A percentile compares a stretch with the other conserved stretches of the same genome.
Evolutionary conservation across 2,329 filamentous ascomycete genomes (phyloP).

Genomic region (Juglanconis oblonga): DNA sequence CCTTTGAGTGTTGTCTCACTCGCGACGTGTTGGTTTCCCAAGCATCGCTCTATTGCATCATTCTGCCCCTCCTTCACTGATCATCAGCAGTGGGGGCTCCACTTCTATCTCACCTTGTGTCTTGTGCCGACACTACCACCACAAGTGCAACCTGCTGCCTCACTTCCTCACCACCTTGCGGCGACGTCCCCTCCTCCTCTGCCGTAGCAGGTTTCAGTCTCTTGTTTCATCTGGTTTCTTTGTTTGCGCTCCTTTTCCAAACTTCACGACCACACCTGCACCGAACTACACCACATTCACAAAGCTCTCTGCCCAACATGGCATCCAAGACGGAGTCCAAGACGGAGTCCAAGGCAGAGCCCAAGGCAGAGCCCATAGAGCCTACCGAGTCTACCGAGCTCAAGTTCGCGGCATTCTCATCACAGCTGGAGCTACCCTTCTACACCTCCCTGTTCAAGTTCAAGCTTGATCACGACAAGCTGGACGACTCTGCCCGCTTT

Average conservation of each 20-base stretch:
- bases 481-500: conserved; percentile 86
- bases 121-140: neutral
- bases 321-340: neutral
- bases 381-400: conserved; percentile 33
- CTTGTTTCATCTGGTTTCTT: neutral
- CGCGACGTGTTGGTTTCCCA: neutral
- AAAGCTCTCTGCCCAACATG: neutral
- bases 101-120: neutral
- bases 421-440: conserved; percentile 93
- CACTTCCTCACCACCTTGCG: neutral
- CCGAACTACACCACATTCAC: neutral
- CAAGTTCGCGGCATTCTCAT: conserved; percentile 84
- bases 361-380: neutral
- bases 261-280: neutral
- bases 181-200: neutral
- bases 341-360: neutral
- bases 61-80: neutral
- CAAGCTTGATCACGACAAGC: conserved; percentile 96
- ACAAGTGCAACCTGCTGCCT: neutral
- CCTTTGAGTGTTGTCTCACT: neutral
- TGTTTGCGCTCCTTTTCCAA: neutral
- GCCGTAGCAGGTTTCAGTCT: neutral
- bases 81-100: neutral
- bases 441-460: conserved; percentile 87
- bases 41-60: conserved; percentile 6